phyloP scores from a whole-genome alignment of 2,329 filamentous ascomycete species.

The Aspergillus jensenii region DNA sequence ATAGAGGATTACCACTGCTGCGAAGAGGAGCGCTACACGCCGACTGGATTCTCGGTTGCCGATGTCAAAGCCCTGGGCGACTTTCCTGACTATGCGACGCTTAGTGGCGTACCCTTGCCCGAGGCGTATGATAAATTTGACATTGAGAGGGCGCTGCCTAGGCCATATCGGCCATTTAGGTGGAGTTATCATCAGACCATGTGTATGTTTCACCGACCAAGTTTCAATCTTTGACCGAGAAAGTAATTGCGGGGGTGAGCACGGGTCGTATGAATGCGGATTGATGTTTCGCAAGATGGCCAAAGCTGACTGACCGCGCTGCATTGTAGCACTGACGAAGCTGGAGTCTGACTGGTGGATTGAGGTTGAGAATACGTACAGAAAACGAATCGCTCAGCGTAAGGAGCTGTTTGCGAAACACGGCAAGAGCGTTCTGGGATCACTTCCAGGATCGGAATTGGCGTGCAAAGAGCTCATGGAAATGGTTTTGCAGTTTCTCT shows the following conservation, averaged over 20 bases:
- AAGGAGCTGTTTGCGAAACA: slow-evolving; percentile 63
- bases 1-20: slow-evolving; percentile 40
- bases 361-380: slow-evolving; percentile 77
- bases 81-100: slow-evolving; percentile 74
- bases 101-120: slow-evolving; percentile 74
- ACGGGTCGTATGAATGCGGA: neutral
- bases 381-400: slow-evolving; percentile 66
- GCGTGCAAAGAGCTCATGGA: slow-evolving; percentile 87
- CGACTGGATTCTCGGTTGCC: slow-evolving; percentile 67
- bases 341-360: slow-evolving; percentile 84
- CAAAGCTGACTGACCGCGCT: neutral
- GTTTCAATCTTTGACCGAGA: neutral
- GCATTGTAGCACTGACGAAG: slow-evolving; percentile 65
- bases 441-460: slow-evolving; percentile 72
- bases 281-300: neutral
- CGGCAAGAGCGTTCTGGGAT: slow-evolving; percentile 63
- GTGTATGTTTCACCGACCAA: slow-evolving; percentile 58
- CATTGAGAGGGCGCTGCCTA: slow-evolving; percentile 64
- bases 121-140: slow-evolving; percentile 64
- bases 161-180: slow-evolving; percentile 77
- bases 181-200: slow-evolving; percentile 91
- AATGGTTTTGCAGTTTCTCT: slow-evolving; percentile 78
- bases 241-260: neutral
- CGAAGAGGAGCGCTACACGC: slow-evolving; percentile 52
- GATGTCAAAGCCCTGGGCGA: slow-evolving; percentile 71